A percentile compares a stretch with the other conserved stretches of the same genome.
phyloP scores from a whole-genome alignment of 441 rosid genomes.

The Gossypium laxum region DNA sequence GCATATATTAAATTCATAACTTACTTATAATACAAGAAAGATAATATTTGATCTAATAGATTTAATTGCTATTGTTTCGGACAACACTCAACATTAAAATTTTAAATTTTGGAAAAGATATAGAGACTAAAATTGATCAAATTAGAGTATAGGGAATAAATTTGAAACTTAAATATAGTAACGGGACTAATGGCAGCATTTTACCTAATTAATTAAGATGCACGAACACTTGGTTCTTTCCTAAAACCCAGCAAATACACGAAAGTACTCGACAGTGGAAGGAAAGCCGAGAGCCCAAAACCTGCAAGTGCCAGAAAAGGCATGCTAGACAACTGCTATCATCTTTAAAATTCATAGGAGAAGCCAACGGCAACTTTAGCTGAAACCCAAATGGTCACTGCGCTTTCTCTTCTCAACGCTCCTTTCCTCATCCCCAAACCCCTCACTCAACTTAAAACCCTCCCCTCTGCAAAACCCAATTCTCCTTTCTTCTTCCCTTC shows the following conservation, averaged over 20 bases:
- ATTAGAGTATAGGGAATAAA: too few species aligned
- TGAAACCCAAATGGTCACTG: conserved; percentile 30
- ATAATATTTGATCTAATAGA: too few species aligned
- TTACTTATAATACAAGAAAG: too few species aligned
- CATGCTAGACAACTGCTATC: not conserved
- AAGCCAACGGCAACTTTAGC: not conserved
- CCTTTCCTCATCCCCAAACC: conserved; percentile 22
- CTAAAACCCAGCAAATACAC: not conserved
- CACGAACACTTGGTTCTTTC: not conserved
- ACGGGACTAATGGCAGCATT: too few species aligned
- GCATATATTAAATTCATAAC: too few species aligned
- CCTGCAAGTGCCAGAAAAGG: not conserved
- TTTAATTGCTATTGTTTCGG: too few species aligned
- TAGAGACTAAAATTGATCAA: too few species aligned
- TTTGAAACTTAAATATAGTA: too few species aligned
- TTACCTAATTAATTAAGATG: too few species aligned
- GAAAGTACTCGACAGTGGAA: not conserved
- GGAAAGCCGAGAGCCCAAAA: not conserved
- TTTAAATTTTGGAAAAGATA: too few species aligned
- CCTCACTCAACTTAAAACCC: conserved; percentile 18
- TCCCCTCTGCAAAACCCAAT: conserved; percentile 20
- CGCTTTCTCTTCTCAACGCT: conserved; percentile 26
- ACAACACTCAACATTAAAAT: too few species aligned
- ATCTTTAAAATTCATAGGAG: not conserved
- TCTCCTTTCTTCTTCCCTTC: conserved; percentile 18